phyloP scores from a whole-genome alignment of 208 protist species.

The Entamoeba invadens region DNA sequence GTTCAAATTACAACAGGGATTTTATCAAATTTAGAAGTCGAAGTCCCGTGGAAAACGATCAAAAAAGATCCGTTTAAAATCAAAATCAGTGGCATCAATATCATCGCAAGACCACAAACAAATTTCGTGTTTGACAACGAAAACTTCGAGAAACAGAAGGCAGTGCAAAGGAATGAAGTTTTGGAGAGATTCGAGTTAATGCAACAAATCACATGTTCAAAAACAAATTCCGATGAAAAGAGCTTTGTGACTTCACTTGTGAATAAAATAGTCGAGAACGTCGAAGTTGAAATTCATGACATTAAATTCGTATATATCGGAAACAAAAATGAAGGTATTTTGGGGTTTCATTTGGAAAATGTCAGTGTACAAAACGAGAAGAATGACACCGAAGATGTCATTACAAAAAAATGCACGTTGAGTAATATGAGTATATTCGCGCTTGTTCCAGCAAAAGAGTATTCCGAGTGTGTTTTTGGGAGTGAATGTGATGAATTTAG shows the following conservation, averaged over 20 bases:
- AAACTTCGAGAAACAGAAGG: background rate
- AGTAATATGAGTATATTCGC: background rate
- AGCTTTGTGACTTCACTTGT: background rate
- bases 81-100: background rate
- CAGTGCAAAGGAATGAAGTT: background rate
- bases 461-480: background rate
- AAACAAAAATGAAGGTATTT: background rate
- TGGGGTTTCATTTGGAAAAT: background rate
- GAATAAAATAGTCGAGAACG: background rate
- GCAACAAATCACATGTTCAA: background rate
- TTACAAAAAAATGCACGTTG: background rate
- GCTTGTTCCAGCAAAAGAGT: background rate
- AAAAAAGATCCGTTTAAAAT: background rate
- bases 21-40: background rate
- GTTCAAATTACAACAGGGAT: background rate
- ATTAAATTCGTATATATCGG: background rate
- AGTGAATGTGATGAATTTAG: background rate
- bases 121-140: background rate
- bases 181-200: background rate
- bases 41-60: background rate
- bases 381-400: background rate
- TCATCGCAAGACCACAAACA: background rate
- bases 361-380: background rate
- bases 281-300: background rate
- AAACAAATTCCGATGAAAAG: background rate